Percentiles rank a stretch among this genome's conserved stretches.
phyloP scores from a whole-genome alignment of 1,284 basidiomycete species.

The Mycosarcoma maydis region DNA sequence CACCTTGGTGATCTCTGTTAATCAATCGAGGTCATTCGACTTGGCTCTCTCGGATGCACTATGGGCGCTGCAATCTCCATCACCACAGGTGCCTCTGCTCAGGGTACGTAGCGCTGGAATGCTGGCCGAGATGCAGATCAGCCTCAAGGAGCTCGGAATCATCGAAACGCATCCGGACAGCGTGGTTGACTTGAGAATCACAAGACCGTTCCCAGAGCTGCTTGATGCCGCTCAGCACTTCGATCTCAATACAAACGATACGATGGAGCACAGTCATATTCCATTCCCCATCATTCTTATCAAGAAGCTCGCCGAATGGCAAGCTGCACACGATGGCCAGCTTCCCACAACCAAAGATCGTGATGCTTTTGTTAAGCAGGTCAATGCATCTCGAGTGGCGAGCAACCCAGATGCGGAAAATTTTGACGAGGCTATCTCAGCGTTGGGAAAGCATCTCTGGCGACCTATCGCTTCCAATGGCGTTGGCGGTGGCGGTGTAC shows the following conservation, averaged over 20 bases:
- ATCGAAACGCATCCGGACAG: slow-evolving; percentile 92
- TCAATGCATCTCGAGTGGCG: slow-evolving; percentile 72
- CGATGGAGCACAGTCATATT: slow-evolving; percentile 58
- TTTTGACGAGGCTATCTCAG: slow-evolving; percentile 73
- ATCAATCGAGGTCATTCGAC: slow-evolving; percentile 54
- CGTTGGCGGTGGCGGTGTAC: slow-evolving; percentile 45
- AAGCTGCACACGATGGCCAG: slow-evolving; percentile 60
- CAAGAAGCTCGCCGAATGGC: slow-evolving; percentile 83
- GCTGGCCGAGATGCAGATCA: slow-evolving; percentile 55
- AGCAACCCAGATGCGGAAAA: slow-evolving; percentile 89
- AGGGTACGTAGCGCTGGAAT: slow-evolving; percentile 53
- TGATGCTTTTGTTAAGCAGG: slow-evolving; percentile 77
- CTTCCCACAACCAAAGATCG: slow-evolving; percentile 77
- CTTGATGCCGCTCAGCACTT: slow-evolving; percentile 41
- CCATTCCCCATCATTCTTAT: slow-evolving; percentile 69
- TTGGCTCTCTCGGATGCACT: slow-evolving; percentile 47
- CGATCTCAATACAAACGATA: slow-evolving; percentile 49
- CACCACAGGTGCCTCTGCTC: slow-evolving; percentile 54
- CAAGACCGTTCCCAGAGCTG: slow-evolving; percentile 80
- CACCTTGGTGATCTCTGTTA: slow-evolving; percentile 82
- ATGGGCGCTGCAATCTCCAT: slow-evolving; percentile 48
- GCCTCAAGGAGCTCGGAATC: slow-evolving; percentile 68
- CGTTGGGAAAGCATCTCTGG: slow-evolving; percentile 62
- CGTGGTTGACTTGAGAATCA: slow-evolving; percentile 75
- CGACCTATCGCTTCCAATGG: slow-evolving; percentile 51